Conservation (phyloP, 805 yeast genomes). For the Candida dendrica region DNA sequence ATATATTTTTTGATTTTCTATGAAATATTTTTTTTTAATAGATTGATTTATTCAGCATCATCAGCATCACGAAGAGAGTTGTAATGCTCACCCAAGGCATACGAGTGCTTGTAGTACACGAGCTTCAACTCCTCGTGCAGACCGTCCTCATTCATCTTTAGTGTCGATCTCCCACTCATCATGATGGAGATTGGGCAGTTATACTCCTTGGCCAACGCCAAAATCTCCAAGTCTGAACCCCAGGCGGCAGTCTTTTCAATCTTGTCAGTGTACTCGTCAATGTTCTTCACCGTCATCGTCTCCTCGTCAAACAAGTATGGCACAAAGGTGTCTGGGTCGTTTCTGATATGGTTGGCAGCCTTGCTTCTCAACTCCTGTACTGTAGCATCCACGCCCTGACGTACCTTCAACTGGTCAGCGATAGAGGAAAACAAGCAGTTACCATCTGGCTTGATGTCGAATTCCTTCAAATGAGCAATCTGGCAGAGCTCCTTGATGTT, state of each 20-base stretch:
- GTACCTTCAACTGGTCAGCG: conserved; percentile 59
- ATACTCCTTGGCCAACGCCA: conserved; percentile 70
- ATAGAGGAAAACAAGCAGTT: conserved; percentile 88
- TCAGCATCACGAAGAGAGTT: conserved; percentile 61
- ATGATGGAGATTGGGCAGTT: conserved; percentile 69
- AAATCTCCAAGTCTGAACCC: conserved; percentile 93
- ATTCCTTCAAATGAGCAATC: conserved; percentile 40
- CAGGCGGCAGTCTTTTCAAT: conserved; percentile 78
- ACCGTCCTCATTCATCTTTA: conserved; percentile 50
- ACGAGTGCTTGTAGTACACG: conserved; percentile 79
- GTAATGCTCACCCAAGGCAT: conserved; percentile 92
- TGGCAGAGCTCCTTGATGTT: conserved; percentile 50
- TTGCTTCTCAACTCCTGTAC: conserved; percentile 50
- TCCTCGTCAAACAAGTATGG: conserved; percentile 82
- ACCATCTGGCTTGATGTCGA: conserved; percentile 85
- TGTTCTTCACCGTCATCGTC: conserved; percentile 54
- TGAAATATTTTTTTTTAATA: neutral
- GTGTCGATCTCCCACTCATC: conserved; percentile 69
- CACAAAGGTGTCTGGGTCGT: conserved; percentile 59
- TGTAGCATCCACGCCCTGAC: conserved; percentile 35
- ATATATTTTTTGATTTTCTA: neutral
- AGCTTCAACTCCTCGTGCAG: conserved; percentile 49
- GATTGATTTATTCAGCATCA: neutral
- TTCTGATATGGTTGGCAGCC: conserved; percentile 62
- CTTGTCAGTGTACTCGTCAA: conserved; percentile 61